Evolutionary conservation across 495 filamentous ascomycete species (phyloP).

Genomic region (Extremus antarcticus): DNA sequence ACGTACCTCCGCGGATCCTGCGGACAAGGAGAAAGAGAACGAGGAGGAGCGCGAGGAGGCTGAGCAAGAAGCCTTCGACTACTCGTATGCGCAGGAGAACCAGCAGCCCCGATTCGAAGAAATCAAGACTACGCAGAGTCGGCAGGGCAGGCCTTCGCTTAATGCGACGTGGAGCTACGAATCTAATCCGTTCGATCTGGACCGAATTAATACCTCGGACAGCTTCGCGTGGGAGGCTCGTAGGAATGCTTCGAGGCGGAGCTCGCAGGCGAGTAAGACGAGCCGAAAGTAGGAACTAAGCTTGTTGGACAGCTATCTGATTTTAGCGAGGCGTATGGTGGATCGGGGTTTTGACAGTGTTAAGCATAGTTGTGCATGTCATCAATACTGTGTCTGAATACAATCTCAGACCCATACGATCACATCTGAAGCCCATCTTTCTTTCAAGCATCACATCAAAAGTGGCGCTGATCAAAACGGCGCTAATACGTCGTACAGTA

Average conservation of each 20-base stretch:
- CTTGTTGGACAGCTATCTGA: neutral
- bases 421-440: too few relatives aligned
- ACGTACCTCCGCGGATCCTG: neutral
- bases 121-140: slow-evolving; percentile 25
- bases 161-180: slow-evolving; percentile 15
- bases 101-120: slow-evolving; percentile 19
- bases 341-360: neutral
- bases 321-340: neutral
- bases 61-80: slow-evolving; percentile 29
- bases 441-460: too few relatives aligned
- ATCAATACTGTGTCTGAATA: too few relatives aligned
- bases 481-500: too few relatives aligned
- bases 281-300: neutral
- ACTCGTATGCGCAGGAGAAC: slow-evolving; percentile 22
- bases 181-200: slow-evolving; percentile 31
- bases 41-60: slow-evolving; percentile 16
- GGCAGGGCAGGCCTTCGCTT: slow-evolving; percentile 1
- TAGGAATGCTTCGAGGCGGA: slow-evolving; percentile 1
- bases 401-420: too few relatives aligned
- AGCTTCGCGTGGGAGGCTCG: slow-evolving; percentile 20
- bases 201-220: slow-evolving; percentile 30
- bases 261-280: neutral
- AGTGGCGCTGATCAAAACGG: too few relatives aligned
- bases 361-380: too few relatives aligned
- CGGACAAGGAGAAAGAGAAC: slow-evolving; percentile 16